Base-by-base conservation (phyloP, 2,329 filamentous ascomycete genomes). In the Neobulgaria alba region DNA sequence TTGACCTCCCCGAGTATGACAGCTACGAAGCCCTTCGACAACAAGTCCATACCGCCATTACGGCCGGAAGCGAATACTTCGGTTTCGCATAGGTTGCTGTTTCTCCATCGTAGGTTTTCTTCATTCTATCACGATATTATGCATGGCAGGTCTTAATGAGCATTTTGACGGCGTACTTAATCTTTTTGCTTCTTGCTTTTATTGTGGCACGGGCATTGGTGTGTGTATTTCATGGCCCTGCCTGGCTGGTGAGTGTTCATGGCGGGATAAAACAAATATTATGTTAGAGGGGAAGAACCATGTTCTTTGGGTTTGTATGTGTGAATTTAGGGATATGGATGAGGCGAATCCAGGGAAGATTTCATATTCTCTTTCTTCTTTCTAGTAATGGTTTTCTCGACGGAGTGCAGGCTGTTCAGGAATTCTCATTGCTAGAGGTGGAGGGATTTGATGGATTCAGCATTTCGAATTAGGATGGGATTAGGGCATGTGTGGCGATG, bases 1-100 rank as follows among this genome's bases (percentile, higher is more conserved):
- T 98, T 61, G 92, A 98, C 68, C 77, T 98, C 53, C 92, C 92
- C 31, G 92, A 98, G 67, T 98, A 98, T 61, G 92, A 96, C 58
- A 93, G 79, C 62, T 98, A 98, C 64, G 92, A 98, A 57, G 73
- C 76, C 53, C 76, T 98, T 47, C 81, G 92, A 48, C 79, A 85
- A 56, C 88, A 92, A 60, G 67, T 98, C 45, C 81, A 93, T 63
- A 96, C 89, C 53, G 92, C 92, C 48, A 95, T 98, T 64, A 98
- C 92, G n/a, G 82, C 89, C 52, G 92, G 92, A 54, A 92, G 88
- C 67, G 90, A 96, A 63, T 96, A 83, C 63, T 98, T 98, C 63
- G 92, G 92, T 47, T 96, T 98, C 65, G 90, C 92, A 56, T 96
- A 82, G 71, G 23, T 26, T 12, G 43, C 16, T 17, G 30, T 34